Evolutionary conservation across 441 rosid species (phyloP), one percentile per base, ranked within the genome.

Genomic region (Corymbia calophylla): DNA sequence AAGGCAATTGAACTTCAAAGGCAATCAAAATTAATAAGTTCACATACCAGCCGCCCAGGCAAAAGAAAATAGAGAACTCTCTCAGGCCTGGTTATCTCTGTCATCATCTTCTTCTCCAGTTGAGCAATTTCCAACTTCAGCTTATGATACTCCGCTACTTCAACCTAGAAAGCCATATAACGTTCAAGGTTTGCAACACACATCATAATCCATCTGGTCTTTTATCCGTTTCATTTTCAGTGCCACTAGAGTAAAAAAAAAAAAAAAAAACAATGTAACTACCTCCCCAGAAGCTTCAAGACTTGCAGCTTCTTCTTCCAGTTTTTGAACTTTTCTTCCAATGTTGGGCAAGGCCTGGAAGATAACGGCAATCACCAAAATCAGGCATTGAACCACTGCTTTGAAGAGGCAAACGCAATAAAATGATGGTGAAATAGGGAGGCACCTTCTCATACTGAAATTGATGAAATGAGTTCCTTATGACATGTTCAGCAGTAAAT

Each of bases 271-370:
- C 39, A 35, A 39, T 39, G 7, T n/a, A 39, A 90, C 87, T 91
- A 96, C 99, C 97, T 97, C 97, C 93, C 99, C 99, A 35, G 99
- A 95, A 91, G 99, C 97, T 91, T 96, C 95, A 88, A 98, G 98
- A 88, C 88, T 91, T 80, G 97, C 96, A 93, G 96, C 99, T 95
- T 98, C 99, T 91, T 97, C 95, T 92, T 98, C 99, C 92, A 98
- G 94, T 91, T 96, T 94, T 39, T 95, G 91, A 90, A 98, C 96
- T 92, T 95, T 96, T 55, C 94, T 93, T 88, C 97, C 98, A 32
- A 97, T 95, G 91, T 95, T 98, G 86, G 99, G 99, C 90, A 98
- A 94, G 87, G 98, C 93, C 99, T 98, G 93, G 89, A 89, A 87
- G 86, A 60, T 48, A 91, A 90, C 87, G 89, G 88, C 88, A 53